Evolutionary conservation across 495 filamentous ascomycete genomes (phyloP).

Genomic region (Tuber calosporum): DNA sequence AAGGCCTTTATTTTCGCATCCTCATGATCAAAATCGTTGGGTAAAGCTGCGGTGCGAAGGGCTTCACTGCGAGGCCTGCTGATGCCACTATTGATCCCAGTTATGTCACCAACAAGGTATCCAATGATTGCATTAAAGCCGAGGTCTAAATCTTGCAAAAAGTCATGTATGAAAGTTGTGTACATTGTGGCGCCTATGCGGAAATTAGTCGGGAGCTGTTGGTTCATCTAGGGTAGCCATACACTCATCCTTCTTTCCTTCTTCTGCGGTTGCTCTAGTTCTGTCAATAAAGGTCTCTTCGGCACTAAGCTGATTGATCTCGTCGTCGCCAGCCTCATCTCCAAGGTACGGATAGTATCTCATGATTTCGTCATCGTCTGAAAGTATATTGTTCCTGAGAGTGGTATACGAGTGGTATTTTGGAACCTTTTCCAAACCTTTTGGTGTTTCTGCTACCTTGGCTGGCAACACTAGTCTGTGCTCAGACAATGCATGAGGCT

Average conservation of each 20-base stretch:
- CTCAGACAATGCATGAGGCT: slow-evolving; percentile 13
- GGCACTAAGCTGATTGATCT: slow-evolving; percentile 31
- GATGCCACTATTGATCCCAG: slow-evolving; percentile 5
- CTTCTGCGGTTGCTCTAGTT: slow-evolving; percentile 33
- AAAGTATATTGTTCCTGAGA: slow-evolving; percentile 40
- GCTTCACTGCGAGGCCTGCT: slow-evolving; percentile 13
- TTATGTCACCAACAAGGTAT: slow-evolving; percentile 33
- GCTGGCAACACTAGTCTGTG: slow-evolving; percentile 22
- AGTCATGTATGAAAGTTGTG: slow-evolving; percentile 31
- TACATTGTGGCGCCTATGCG: slow-evolving; percentile 30
- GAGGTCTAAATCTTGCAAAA: slow-evolving; percentile 30
- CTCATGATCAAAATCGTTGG: slow-evolving; percentile 35
- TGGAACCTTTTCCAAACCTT: slow-evolving; percentile 25
- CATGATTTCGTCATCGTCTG: slow-evolving; percentile 43
- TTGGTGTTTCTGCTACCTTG: slow-evolving; percentile 13
- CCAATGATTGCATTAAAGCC: slow-evolving; percentile 23
- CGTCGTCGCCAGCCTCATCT: slow-evolving; percentile 40
- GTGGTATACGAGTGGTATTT: slow-evolving; percentile 42
- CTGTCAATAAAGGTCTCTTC: slow-evolving; percentile 39
- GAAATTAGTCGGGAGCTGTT: slow-evolving; percentile 5
- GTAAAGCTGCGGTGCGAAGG: slow-evolving; percentile 18
- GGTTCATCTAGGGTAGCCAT: slow-evolving; percentile 4
- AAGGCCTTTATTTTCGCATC: slow-evolving; percentile 30
- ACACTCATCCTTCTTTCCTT: slow-evolving; percentile 35
- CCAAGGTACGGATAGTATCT: slow-evolving; percentile 43